Evolutionary conservation across 2,329 filamentous ascomycete genomes (phyloP), one percentile per base, ranked within the genome.

Genomic region (Pestalotiopsis sp.): DNA sequence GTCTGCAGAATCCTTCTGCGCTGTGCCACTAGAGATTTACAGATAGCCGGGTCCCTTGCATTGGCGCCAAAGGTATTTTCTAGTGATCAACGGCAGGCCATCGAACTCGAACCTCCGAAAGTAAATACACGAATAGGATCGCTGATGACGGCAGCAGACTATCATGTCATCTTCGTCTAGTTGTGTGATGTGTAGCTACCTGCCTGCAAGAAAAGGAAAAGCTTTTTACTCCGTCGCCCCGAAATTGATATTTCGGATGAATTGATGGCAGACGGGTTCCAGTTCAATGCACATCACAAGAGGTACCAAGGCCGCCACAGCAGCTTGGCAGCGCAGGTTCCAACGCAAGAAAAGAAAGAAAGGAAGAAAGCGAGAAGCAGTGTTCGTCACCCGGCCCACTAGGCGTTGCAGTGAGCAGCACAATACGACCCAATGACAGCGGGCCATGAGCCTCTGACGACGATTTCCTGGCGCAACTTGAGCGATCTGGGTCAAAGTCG

Each of bases 11-110:
- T 36, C 40, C 27, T 14, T 52, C 57, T 60, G 57, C n/a, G 20
- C 57, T 14, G 36, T 40, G 60, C 31, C 31, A 36, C 31, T n/a
- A 38, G 11, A 36, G 52, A 49, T 27, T 56, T 40, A 65, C 63
- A 56, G 45, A 66, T 45, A 14, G 41, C 40, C 63, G 63, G 63
- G 49, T 66, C 20, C 63, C 63, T 66, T 66, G 63, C 63, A 66
- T 66, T 56, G 63, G 63, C 52, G 41, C 36, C 23, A 31, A 62
- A 36, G 36, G 36, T 20, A 17, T 36, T 62, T 14, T 13, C 59
- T 12, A 12, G 31, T n/a, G 25, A 20, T 27, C 17, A 27, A 20
- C 59, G 59, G 4, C 20, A 40, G 56, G 9, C 27, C 59, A 20
- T 12, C n/a, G 13, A 40, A 62, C 36, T 20, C 45, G 17, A n/a